Evolutionary conservation across 352 stramenopile species (phyloP).

Genomic region (Phytophthora tubulina): DNA sequence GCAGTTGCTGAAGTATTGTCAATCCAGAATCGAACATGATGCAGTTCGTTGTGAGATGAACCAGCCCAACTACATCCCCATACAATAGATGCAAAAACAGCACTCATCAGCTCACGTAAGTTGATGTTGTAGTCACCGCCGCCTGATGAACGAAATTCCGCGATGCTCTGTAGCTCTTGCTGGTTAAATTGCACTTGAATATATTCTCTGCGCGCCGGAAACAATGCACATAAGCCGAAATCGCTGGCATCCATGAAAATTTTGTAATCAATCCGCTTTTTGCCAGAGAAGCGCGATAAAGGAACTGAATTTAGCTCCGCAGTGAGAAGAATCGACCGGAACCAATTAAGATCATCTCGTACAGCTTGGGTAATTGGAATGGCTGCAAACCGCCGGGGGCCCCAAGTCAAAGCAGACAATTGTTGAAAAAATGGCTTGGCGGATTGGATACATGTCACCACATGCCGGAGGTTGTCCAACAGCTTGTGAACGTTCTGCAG

Average conservation of each 20-base stretch:
- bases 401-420: conserved; percentile 1
- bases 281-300: neutral
- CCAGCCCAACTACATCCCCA: conserved; percentile 6
- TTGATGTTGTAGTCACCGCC: conserved; percentile 26
- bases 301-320: neutral
- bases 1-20: conserved; percentile 28
- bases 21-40: conserved; percentile 27
- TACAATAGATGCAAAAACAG: conserved; percentile 12
- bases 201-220: conserved; percentile 9
- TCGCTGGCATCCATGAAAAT: conserved; percentile 38
- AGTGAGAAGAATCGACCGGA: neutral
- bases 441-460: neutral
- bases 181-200: conserved; percentile 13
- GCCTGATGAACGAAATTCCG: neutral
- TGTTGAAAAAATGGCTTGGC: conserved; percentile 17
- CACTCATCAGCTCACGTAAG: conserved; percentile 27
- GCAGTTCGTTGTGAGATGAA: neutral
- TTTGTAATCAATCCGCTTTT: neutral
- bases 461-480: conserved; percentile 16
- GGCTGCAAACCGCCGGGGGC: neutral
- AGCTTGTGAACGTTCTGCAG: conserved; percentile 1
- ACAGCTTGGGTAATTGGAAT: neutral
- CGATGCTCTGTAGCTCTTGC: conserved; percentile 1
- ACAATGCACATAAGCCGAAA: conserved; percentile 25
- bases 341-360: conserved; percentile 11